A percentile compares a stretch with the other conserved stretches of the same genome.
Conservation (phyloP, 805 yeast species). For the Saccharomycopsis lassenensis region DNA sequence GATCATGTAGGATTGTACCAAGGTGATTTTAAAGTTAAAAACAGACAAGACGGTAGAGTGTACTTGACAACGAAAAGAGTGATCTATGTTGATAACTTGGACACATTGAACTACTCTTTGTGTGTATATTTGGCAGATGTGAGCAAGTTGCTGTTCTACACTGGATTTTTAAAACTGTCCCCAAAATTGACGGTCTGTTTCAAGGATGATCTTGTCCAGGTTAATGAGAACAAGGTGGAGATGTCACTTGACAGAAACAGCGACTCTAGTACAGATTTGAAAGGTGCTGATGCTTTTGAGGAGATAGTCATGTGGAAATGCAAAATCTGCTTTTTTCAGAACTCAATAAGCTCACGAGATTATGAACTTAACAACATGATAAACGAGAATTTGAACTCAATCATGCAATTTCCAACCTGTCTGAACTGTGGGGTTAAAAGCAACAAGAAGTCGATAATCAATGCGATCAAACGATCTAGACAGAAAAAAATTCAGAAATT, state of each 20-base stretch:
- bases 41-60: constrained; percentile 64
- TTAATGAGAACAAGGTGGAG: not conserved
- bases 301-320: constrained; percentile 58
- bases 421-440: constrained; percentile 52
- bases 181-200: constrained; percentile 55
- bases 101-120: constrained; percentile 33
- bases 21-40: constrained; percentile 51
- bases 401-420: constrained; percentile 34
- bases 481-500: not conserved
- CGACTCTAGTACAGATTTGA: not conserved
- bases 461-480: constrained; percentile 21
- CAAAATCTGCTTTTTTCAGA: constrained; percentile 75
- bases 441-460: constrained; percentile 26
- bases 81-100: constrained; percentile 53
- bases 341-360: constrained; percentile 28
- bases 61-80: constrained; percentile 68
- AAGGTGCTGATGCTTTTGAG: too few species aligned
- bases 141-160: constrained; percentile 28
- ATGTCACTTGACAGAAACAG: not conserved
- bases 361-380: constrained; percentile 21
- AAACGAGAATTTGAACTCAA: constrained; percentile 11
- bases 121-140: constrained; percentile 30
- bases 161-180: constrained; percentile 62
- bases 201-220: constrained; percentile 18
- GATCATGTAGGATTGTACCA: constrained; percentile 58